A percentile compares a stretch with the other conserved stretches of the same genome.
These are phyloP conservation scores for Mrakiaceae sp. DNA, from an alignment of 1,284 basidiomycete species.

Conservation along the genomic window DNA sequence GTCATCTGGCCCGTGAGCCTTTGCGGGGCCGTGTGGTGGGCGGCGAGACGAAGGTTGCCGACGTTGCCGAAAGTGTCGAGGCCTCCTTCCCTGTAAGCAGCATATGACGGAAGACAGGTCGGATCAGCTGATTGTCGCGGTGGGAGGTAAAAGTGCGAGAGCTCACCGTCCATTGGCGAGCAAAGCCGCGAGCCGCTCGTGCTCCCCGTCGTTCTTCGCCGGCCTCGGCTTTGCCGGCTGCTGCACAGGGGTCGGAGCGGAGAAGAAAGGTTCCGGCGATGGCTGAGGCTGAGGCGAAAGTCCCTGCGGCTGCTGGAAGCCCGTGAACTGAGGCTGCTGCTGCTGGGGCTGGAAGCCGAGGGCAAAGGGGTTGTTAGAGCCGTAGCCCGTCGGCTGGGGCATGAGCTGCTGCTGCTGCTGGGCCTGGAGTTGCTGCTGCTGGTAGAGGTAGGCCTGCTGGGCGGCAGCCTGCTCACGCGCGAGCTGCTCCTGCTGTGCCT, in stretches of 20 bases:
- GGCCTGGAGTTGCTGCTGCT: constrained; percentile 49
- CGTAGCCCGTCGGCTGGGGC: constrained; percentile 50
- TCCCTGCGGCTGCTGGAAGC: constrained; percentile 19
- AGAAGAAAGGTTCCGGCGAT: constrained; percentile 21
- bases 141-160: background rate
- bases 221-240: constrained; percentile 26
- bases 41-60: constrained; percentile 55
- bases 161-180: constrained; percentile 54
- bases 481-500: constrained; percentile 52
- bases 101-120: background rate
- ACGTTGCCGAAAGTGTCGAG: constrained; percentile 88
- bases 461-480: constrained; percentile 18
- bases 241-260: constrained; percentile 21
- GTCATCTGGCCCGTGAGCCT: constrained; percentile 49
- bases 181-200: constrained; percentile 62
- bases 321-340: constrained; percentile 34
- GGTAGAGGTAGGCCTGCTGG: constrained; percentile 44
- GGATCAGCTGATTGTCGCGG: background rate
- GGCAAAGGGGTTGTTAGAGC: constrained; percentile 92
- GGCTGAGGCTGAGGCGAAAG: background rate
- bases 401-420: constrained; percentile 38
- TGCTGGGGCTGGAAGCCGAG: constrained; percentile 30
- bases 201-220: constrained; percentile 49
- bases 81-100: constrained; percentile 54
- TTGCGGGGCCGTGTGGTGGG: constrained; percentile 35